Evolutionary conservation across 805 yeast genomes (phyloP).

Genomic region (Saccharomycopsis lassenensis): DNA sequence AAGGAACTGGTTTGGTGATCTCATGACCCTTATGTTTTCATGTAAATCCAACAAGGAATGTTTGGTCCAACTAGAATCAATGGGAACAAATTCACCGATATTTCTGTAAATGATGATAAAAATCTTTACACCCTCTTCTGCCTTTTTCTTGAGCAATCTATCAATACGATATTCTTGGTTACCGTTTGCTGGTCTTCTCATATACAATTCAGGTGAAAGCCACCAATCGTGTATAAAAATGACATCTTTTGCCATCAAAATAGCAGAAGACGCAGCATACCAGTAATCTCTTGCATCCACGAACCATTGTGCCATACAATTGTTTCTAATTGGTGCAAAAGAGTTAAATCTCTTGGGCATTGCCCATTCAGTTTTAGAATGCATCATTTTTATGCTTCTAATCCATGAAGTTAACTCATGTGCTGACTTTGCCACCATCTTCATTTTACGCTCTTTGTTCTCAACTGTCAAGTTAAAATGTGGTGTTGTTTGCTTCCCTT

Average conservation of each 20-base stretch:
- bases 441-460: conserved; percentile 69
- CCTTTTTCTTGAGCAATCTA: conserved; percentile 76
- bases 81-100: conserved; percentile 86
- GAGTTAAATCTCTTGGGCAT: conserved; percentile 67
- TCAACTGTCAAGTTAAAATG: conserved; percentile 49
- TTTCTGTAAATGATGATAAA: conserved; percentile 88
- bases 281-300: conserved; percentile 94
- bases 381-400: conserved; percentile 60
- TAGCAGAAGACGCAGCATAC: conserved; percentile 91
- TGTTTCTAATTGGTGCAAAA: conserved; percentile 82
- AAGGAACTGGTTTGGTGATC: conserved; percentile 91
- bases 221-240: conserved; percentile 98
- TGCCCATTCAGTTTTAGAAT: conserved; percentile 59
- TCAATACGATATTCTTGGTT: conserved; percentile 92
- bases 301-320: conserved; percentile 90
- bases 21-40: conserved; percentile 75
- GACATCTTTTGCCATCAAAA: conserved; percentile 87
- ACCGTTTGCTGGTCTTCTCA: conserved; percentile 90
- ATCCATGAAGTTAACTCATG: conserved; percentile 65
- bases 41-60: conserved; percentile 82
- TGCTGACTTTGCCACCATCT: conserved; percentile 57
- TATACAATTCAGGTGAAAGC: conserved; percentile 87
- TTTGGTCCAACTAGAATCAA: conserved; percentile 90
- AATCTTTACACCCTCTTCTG: conserved; percentile 89
- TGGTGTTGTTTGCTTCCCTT: conserved; percentile 25